Base-by-base conservation (phyloP, 2,329 filamentous ascomycete species). In the Sporothrix phasma region DNA sequence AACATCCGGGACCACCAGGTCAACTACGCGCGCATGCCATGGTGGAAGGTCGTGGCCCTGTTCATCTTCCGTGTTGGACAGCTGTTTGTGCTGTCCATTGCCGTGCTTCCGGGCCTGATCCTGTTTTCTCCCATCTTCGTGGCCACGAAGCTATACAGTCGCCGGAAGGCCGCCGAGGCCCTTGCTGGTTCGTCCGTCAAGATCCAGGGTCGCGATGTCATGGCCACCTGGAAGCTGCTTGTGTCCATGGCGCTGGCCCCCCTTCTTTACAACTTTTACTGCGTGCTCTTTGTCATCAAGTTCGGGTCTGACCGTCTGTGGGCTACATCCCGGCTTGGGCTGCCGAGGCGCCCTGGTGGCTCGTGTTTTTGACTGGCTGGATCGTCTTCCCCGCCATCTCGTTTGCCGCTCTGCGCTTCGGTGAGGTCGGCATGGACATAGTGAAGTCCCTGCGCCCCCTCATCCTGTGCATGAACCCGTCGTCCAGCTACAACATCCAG, bases 341-440 rank as follows among this genome's bases (percentile, higher is more conserved):
- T 2, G 63, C 37, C 56, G 51, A 65, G 6, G 64, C 65, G 37
- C 90, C 92, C 0, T 82, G 92, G 64, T 96, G 88, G 85, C 73
- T 85, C 6, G 68, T 70, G 24, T 86, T 92, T 67, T 73, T 90
- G 10, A 83, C 85, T 45, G 89, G 92, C 59, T 87, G 90, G 78
- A 80, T 90, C 56, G 78, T 95, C 68, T 96, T 96, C 79, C 89
- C 92, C 5, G 83, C 86, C 26, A 88, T 97, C 70, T 97, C 92
- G 0, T 97, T 96, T 74, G 92, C 92, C 4, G 91, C 94, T 6
- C 85, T 99, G 61, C 88, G 94, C 11, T 96, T 97, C 69, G 94
- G 94, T 54, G 94, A 99, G 77, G 88, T 96, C n/a, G 94, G 93
- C 61, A 97, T 99, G 92, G 94, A 99, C 73, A 97, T 99, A 64